A percentile compares a stretch with the other conserved stretches of the same genome.
These are phyloP conservation scores for Auriculariales sp. DNA, from an alignment of 768 basidiomycete genomes.

Conservation along the genomic window DNA sequence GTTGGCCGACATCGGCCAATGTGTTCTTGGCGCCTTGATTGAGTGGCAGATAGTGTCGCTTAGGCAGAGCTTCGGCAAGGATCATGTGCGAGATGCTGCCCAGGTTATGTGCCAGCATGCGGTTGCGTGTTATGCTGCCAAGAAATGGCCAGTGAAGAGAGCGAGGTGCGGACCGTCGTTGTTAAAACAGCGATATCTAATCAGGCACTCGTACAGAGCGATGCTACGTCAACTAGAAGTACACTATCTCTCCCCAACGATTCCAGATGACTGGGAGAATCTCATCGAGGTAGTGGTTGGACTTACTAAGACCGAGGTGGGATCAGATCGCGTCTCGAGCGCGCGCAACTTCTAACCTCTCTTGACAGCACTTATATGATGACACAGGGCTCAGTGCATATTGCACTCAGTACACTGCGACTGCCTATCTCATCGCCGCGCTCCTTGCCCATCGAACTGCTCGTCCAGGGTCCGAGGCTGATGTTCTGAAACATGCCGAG, in stretches of 20 bases:
- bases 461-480: background rate
- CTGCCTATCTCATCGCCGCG: background rate
- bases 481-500: background rate
- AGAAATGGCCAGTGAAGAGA: background rate
- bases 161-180: no score
- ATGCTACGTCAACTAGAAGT: no score
- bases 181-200: no score
- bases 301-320: no score
- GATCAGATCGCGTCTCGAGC: no score
- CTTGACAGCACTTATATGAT: background rate
- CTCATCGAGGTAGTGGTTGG: no score
- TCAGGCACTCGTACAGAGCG: no score
- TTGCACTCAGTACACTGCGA: background rate
- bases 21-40: slow-evolving; percentile 43
- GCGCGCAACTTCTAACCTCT: background rate
- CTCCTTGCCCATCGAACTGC: background rate
- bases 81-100: background rate
- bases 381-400: background rate
- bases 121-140: background rate
- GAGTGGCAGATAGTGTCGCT: slow-evolving; percentile 47
- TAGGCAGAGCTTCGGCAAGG: slow-evolving; percentile 40
- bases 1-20: slow-evolving; percentile 17
- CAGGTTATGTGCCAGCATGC: background rate
- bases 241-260: no score
- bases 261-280: no score